These are phyloP conservation scores for Trypanosoma platydactyli DNA, from an alignment of 208 protist species.

Conservation along the genomic window DNA sequence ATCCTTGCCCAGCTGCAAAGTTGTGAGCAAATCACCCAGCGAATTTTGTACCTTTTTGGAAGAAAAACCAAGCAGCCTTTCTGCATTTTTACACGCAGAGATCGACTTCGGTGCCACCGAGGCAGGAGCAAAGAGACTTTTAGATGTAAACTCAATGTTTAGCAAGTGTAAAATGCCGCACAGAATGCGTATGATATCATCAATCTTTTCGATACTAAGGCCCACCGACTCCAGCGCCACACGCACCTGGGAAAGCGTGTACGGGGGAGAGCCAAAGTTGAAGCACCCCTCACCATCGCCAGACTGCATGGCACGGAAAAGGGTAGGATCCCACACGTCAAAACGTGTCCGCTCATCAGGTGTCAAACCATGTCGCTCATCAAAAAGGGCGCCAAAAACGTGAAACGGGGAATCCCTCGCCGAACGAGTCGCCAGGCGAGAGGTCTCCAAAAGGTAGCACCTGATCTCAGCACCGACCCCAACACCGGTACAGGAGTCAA, in stretches of 20 bases:
- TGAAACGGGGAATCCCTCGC: conserved; percentile 23
- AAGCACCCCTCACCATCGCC: background rate
- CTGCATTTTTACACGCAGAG: conserved; percentile 10
- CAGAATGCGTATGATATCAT: conserved; percentile 45
- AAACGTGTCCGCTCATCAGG: conserved; percentile 17
- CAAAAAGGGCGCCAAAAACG: conserved; percentile 25
- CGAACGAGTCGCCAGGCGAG: conserved; percentile 13
- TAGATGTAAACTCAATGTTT: conserved; percentile 52
- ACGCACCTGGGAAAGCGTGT: conserved; percentile 32
- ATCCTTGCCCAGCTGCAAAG: conserved; percentile 21
- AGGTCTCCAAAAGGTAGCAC: conserved; percentile 25
- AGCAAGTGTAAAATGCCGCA: conserved; percentile 65
- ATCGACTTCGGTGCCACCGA: conserved; percentile 4
- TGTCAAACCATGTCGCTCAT: conserved; percentile 13
- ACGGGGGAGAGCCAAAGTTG: conserved; percentile 4
- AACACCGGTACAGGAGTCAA: conserved; percentile 9
- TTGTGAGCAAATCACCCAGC: conserved; percentile 14
- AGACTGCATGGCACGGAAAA: conserved; percentile 20
- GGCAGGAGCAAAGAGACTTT: conserved; percentile 21
- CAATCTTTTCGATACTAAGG: conserved; percentile 20
- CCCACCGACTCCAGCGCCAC: conserved; percentile 39
- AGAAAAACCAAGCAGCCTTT: conserved; percentile 14
- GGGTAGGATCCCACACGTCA: conserved; percentile 26
- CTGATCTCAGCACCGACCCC: conserved; percentile 15
- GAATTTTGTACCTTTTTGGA: background rate